These are phyloP conservation scores for Backusella australiensis DNA, from an alignment of 192 early-diverging fungal genomes.

Conservation along the genomic window DNA sequence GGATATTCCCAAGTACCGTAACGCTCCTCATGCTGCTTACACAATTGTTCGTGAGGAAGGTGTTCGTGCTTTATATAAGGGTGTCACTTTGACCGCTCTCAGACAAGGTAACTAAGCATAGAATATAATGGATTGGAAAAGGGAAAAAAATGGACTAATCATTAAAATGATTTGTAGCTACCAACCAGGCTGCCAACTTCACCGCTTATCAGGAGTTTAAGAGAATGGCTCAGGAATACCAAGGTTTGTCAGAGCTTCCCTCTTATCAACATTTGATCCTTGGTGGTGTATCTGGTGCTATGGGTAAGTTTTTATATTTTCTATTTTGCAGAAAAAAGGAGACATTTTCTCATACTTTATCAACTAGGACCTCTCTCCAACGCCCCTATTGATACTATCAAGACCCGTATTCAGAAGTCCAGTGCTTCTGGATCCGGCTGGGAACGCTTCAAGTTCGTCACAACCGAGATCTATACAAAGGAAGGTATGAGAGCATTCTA, in stretches of 20 bases:
- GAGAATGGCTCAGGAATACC: constrained; percentile 64
- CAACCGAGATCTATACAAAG: constrained; percentile 76
- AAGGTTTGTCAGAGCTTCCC: constrained; percentile 75
- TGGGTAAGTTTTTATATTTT: constrained; percentile 41
- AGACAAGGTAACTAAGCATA: constrained; percentile 66
- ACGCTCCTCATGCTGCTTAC: constrained; percentile 87
- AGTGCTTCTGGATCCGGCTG: constrained; percentile 71
- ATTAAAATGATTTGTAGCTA: constrained; percentile 48
- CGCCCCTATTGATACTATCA: constrained; percentile 97
- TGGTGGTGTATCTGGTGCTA: constrained; percentile 88
- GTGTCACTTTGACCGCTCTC: constrained; percentile 88
- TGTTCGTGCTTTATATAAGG: constrained; percentile 84
- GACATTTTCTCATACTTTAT: neutral
- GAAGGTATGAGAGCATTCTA: constrained; percentile 95
- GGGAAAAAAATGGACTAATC: constrained; percentile 1
- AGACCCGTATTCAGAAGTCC: constrained; percentile 95
- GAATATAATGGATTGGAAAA: neutral
- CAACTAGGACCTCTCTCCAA: constrained; percentile 79
- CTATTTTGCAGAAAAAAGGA: neutral
- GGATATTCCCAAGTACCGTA: constrained; percentile 95
- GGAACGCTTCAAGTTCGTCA: constrained; percentile 74
- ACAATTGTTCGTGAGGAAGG: constrained; percentile 95
- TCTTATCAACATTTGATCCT: constrained; percentile 88
- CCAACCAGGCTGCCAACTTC: constrained; percentile 99
- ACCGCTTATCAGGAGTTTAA: constrained; percentile 96